Percentiles rank a stretch among this genome's conserved stretches.
These are phyloP conservation scores for Aspergillus fischeri DNA, from an alignment of 2,329 filamentous ascomycete species.

Conservation along the genomic window DNA sequence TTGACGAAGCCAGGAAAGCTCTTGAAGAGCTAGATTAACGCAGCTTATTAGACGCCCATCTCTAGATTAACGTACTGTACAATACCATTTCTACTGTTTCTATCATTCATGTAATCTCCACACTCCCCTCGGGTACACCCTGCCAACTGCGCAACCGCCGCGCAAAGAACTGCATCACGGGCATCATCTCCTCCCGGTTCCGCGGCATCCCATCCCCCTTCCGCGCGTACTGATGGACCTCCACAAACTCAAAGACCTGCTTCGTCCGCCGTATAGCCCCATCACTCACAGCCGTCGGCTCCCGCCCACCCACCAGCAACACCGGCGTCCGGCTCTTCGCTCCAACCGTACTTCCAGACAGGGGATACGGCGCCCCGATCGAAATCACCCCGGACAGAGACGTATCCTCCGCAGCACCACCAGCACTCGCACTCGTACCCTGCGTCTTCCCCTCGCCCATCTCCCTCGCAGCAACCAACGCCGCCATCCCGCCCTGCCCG, in stretches of 20 bases:
- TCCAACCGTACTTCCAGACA: conserved; percentile 27
- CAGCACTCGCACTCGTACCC: neutral
- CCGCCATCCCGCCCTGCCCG: conserved; percentile 63
- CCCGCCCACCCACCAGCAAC: conserved; percentile 39
- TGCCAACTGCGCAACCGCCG: conserved; percentile 40
- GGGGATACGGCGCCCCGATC: conserved; percentile 40
- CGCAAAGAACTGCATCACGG: conserved; percentile 74
- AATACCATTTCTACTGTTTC: conserved; percentile 1
- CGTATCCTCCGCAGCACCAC: neutral
- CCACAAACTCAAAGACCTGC: conserved; percentile 62
- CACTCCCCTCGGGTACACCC: conserved; percentile 44
- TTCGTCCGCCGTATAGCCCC: conserved; percentile 62
- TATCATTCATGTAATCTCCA: conserved; percentile 33
- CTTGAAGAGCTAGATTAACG: conserved; percentile 34
- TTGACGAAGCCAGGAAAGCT: conserved; percentile 45
- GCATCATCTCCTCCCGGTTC: conserved; percentile 78
- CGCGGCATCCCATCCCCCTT: conserved; percentile 76
- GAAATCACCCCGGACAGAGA: conserved; percentile 39
- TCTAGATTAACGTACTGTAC: conserved; percentile 5
- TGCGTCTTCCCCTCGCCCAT: conserved; percentile 17
- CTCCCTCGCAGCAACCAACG: conserved; percentile 52
- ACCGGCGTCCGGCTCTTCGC: conserved; percentile 40
- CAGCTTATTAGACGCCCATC: neutral
- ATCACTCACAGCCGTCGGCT: conserved; percentile 53
- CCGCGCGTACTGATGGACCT: conserved; percentile 66